Evolutionary conservation across 2,329 filamentous ascomycete species (phyloP).

Genomic region (Metarhizium album): DNA sequence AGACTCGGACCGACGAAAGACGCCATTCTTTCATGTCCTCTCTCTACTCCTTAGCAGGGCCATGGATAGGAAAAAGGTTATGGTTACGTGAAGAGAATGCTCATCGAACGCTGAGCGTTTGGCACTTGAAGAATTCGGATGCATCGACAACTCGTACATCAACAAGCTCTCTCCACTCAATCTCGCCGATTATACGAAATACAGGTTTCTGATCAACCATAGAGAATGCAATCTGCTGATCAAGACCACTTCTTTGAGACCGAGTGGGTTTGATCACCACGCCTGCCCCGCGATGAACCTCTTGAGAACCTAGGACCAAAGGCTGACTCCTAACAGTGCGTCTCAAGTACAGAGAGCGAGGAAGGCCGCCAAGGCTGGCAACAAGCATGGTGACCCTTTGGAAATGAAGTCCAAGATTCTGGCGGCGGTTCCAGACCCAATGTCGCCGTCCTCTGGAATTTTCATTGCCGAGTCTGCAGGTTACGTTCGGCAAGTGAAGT

Average conservation of each 20-base stretch:
- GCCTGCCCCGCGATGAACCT: slow-evolving; percentile 9
- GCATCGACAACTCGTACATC: not conserved
- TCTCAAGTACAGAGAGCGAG: slow-evolving; percentile 39
- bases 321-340: slow-evolving; percentile 27
- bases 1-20: too few relatives aligned
- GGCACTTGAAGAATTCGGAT: not conserved
- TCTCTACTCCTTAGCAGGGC: not conserved
- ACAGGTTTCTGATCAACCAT: slow-evolving; percentile 1
- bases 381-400: slow-evolving; percentile 75
- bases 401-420: slow-evolving; percentile 77
- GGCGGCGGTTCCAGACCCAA: slow-evolving; percentile 58
- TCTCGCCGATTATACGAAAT: too few relatives aligned
- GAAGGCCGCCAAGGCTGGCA: slow-evolving; percentile 59
- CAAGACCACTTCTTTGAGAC: slow-evolving; percentile 86
- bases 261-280: slow-evolving; percentile 46
- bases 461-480: slow-evolving; percentile 86
- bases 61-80: too few relatives aligned
- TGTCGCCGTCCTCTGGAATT: slow-evolving; percentile 44
- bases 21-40: not conserved
- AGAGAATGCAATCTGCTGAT: slow-evolving; percentile 57
- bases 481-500: slow-evolving; percentile 53
- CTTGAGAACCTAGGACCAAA: not conserved
- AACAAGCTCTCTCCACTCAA: not conserved
- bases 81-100: too few relatives aligned
- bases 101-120: not conserved